A percentile compares a stretch with the other conserved stretches of the same genome.
These are phyloP conservation scores for Paralagenidium karlingii DNA, from an alignment of 352 stramenopile genomes.

Conservation along the genomic window DNA sequence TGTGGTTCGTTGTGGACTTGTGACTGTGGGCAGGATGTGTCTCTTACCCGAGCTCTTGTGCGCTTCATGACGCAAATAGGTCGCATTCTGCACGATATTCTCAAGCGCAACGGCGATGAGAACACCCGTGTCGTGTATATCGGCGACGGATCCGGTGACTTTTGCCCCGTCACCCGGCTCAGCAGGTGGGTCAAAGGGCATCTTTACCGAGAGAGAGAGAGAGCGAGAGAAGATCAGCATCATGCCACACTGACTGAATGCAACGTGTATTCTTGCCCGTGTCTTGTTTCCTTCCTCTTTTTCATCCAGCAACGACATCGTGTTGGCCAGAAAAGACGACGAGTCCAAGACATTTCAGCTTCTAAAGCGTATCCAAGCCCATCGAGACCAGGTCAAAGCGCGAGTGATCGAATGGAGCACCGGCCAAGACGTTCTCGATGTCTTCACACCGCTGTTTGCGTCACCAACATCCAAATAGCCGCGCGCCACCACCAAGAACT, in stretches of 20 bases:
- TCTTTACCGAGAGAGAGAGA: no score
- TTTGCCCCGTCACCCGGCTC: conserved; percentile 38
- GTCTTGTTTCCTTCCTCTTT: no score
- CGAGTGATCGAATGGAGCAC: conserved; percentile 44
- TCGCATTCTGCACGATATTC: conserved; percentile 37
- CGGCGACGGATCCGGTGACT: conserved; percentile 58
- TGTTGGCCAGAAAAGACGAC: conserved; percentile 34
- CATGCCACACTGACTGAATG: not conserved
- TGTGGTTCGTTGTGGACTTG: no score
- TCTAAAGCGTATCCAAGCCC: conserved; percentile 16
- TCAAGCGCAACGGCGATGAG: conserved; percentile 3
- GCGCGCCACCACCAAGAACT: not conserved
- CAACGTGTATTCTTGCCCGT: conserved; percentile 4
- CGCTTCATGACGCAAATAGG: conserved; percentile 5
- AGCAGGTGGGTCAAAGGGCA: conserved; percentile 20
- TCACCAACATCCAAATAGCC: conserved; percentile 1
- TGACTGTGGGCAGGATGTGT: no score
- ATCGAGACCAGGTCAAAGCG: conserved; percentile 19
- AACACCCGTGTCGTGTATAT: conserved; percentile 55
- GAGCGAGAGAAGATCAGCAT: no score
- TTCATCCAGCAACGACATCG: conserved; percentile 28
- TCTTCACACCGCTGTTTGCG: not conserved
- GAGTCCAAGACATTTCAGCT: conserved; percentile 18
- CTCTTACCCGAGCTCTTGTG: not conserved
- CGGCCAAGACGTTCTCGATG: conserved; percentile 25